Percentiles rank a stretch among this genome's conserved stretches.
Conservation (phyloP, 1,284 basidiomycete species). For the Filobasidium uniguttulatum region DNA sequence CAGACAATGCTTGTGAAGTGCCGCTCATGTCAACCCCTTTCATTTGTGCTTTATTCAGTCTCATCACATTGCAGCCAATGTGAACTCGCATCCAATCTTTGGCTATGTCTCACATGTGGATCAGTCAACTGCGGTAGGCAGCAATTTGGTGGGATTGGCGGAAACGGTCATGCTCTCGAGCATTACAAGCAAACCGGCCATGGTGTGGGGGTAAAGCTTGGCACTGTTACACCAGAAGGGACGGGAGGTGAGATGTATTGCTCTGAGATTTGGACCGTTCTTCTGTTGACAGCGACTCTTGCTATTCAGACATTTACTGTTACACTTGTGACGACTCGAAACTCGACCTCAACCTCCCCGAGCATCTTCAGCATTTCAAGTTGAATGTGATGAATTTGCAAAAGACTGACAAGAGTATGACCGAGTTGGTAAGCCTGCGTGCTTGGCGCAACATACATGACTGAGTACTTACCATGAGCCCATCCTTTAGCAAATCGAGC, state of each 20-base stretch:
- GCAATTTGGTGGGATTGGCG: conserved; percentile 72
- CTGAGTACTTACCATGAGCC: background rate
- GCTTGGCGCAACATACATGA: background rate
- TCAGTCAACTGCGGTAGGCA: conserved; percentile 80
- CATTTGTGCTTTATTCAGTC: conserved; percentile 45
- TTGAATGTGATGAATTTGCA: conserved; percentile 70
- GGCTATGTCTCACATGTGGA: conserved; percentile 93
- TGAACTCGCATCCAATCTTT: conserved; percentile 74
- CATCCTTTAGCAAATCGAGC: conserved; percentile 88
- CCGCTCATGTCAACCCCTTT: no score
- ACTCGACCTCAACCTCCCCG: conserved; percentile 61
- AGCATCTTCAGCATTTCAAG: conserved; percentile 68
- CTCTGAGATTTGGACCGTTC: background rate
- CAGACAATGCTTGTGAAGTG: no score
- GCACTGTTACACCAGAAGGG: conserved; percentile 93
- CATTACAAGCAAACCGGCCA: conserved; percentile 71
- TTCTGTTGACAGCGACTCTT: background rate
- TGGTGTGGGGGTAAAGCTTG: conserved; percentile 79
- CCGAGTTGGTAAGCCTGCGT: conserved; percentile 57
- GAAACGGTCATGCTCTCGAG: conserved; percentile 77
- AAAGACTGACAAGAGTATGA: conserved; percentile 97
- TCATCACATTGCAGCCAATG: conserved; percentile 64
- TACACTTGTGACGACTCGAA: conserved; percentile 82
- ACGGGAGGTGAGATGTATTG: conserved; percentile 50
- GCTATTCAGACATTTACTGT: conserved; percentile 69